Percentiles rank a stretch among this genome's conserved stretches.
Conservation (phyloP, 305 asterid genomes). For the Coffea humblotiana region DNA sequence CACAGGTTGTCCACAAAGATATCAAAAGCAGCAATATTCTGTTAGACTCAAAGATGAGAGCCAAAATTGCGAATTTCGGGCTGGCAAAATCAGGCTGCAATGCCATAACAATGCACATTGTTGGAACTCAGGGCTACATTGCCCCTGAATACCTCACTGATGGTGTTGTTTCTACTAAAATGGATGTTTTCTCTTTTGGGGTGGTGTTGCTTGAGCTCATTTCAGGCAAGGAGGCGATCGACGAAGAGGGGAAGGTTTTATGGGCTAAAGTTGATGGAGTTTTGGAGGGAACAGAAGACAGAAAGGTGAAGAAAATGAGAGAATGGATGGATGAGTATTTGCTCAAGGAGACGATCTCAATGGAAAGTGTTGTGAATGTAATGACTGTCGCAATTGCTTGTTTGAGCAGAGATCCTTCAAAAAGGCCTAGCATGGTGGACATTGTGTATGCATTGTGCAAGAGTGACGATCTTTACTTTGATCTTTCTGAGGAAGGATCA, state of each 20-base stretch:
- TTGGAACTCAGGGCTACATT: slow-evolving; percentile 89
- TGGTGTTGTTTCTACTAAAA: slow-evolving; percentile 75
- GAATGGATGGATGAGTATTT: slow-evolving; percentile 70
- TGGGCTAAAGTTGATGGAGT: slow-evolving; percentile 49
- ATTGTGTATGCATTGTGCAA: slow-evolving; percentile 88
- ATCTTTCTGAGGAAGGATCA: slow-evolving; percentile 65
- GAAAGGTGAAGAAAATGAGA: slow-evolving; percentile 43
- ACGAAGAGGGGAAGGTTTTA: slow-evolving; percentile 53
- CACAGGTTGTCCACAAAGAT: slow-evolving; percentile 89
- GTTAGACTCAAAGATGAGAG: slow-evolving; percentile 77
- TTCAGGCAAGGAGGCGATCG: slow-evolving; percentile 61
- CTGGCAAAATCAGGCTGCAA: slow-evolving; percentile 83
- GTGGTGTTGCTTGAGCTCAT: slow-evolving; percentile 87
- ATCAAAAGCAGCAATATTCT: slow-evolving; percentile 90
- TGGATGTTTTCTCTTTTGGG: slow-evolving; percentile 86
- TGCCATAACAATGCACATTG: slow-evolving; percentile 94
- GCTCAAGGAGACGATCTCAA: slow-evolving; percentile 39
- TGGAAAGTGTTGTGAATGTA: slow-evolving; percentile 61
- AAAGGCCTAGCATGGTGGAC: slow-evolving; percentile 90
- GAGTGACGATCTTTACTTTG: slow-evolving; percentile 75
- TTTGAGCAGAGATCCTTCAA: slow-evolving; percentile 66
- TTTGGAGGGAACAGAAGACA: slow-evolving; percentile 54
- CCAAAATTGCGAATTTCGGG: slow-evolving; percentile 89
- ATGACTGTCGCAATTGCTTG: slow-evolving; percentile 74
- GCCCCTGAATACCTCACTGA: slow-evolving; percentile 79